phyloP scores from a whole-genome alignment of 73 alveolate species.

The Paramecium sexaurelia region DNA sequence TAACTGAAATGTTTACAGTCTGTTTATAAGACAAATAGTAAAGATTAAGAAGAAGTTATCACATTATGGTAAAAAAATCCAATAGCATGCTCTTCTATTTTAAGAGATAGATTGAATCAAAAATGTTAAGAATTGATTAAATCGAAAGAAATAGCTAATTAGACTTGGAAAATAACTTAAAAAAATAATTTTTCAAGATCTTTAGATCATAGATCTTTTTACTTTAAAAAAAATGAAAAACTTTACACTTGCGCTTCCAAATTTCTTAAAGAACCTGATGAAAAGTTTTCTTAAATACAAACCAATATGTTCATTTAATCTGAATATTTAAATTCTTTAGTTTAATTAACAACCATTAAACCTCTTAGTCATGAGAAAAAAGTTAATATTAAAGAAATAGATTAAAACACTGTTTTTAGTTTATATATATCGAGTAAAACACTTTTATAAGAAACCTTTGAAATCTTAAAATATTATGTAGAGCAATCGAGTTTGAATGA shows the following conservation, averaged over 20 bases:
- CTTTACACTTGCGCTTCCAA: slow-evolving; percentile 34
- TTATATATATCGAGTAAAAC: neutral
- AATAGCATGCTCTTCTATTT: slow-evolving; percentile 3
- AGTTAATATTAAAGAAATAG: neutral
- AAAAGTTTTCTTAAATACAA: neutral
- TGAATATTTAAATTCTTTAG: slow-evolving; percentile 34
- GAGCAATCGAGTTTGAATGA: neutral
- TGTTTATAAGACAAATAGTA: slow-evolving; percentile 16
- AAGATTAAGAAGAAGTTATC: slow-evolving; percentile 58
- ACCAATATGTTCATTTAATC: neutral
- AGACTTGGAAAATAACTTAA: slow-evolving; percentile 57
- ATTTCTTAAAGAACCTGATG: slow-evolving; percentile 53
- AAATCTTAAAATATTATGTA: neutral
- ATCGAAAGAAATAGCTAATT: slow-evolving; percentile 50
- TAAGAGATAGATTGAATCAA: slow-evolving; percentile 22
- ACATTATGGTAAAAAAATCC: slow-evolving; percentile 58
- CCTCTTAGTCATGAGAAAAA: slow-evolving; percentile 23
- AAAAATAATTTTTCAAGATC: slow-evolving; percentile 62
- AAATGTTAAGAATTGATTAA: slow-evolving; percentile 60
- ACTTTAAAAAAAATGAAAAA: slow-evolving; percentile 67
- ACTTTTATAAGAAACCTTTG: slow-evolving; percentile 28
- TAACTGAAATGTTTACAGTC: neutral
- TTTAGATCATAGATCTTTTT: slow-evolving; percentile 69
- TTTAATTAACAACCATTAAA: slow-evolving; percentile 28
- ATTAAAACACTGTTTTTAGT: neutral